These are phyloP conservation scores for Stereum hirsutum DNA, from an alignment of 1,284 basidiomycete species.

Conservation along the genomic window DNA sequence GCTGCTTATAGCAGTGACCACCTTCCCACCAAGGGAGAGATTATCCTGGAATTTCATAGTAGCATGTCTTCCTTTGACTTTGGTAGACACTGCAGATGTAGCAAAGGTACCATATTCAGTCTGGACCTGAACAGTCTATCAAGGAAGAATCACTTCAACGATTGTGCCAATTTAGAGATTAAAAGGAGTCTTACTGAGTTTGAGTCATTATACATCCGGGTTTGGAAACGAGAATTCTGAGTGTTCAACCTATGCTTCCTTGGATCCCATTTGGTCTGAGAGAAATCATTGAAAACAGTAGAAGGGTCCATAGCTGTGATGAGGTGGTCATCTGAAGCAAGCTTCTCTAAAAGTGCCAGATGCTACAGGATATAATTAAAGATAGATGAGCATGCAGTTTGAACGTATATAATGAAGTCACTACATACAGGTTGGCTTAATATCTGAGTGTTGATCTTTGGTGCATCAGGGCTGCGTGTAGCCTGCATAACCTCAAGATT, in stretches of 20 bases:
- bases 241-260: slow-evolving; percentile 20
- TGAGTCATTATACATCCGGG: slow-evolving; percentile 1
- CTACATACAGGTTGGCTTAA: slow-evolving; percentile 7
- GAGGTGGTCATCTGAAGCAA: slow-evolving; percentile 36
- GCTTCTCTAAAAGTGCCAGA: slow-evolving; percentile 34
- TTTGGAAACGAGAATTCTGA: slow-evolving; percentile 16
- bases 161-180: not conserved
- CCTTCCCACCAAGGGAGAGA: slow-evolving; percentile 18
- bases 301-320: slow-evolving; percentile 36
- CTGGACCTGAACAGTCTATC: not conserved
- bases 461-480: slow-evolving; percentile 7
- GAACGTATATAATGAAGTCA: not conserved
- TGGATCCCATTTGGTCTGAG: slow-evolving; percentile 15
- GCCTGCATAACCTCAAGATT: slow-evolving; percentile 32
- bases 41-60: slow-evolving; percentile 11
- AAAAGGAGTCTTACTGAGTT: not conserved
- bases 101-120: slow-evolving; percentile 9
- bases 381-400: not conserved
- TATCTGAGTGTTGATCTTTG: slow-evolving; percentile 9
- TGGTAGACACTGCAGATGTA: slow-evolving; percentile 19
- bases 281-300: slow-evolving; percentile 29
- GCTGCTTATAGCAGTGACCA: slow-evolving; percentile 20
- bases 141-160: not conserved
- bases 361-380: slow-evolving; percentile 11
- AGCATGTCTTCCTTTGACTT: slow-evolving; percentile 18